Base-by-base conservation (phyloP, 805 yeast genomes). In the Priceomyces fermenticarens region DNA sequence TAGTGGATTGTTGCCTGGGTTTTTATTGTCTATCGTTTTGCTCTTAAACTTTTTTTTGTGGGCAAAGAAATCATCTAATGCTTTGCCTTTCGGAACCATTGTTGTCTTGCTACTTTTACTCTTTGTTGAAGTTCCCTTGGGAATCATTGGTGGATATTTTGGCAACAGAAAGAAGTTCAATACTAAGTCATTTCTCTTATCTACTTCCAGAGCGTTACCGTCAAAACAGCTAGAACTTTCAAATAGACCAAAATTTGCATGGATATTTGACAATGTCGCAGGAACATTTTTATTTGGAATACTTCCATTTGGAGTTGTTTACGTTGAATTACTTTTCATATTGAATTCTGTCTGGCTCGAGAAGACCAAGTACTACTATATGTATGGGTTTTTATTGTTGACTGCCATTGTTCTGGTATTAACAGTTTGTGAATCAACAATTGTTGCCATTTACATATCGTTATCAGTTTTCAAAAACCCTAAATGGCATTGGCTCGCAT, bases 401-500 rank as follows among this genome's bases (percentile, higher is more conserved):
- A 83, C 88, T 3, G 71, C 81, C 26, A 44, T 79, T 4, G 63
- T 87, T 33, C 67, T 86, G 28, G 62, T 79, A 33, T 67, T 85
- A 28, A 80, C 85, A 10, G 80, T 86, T 14, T 65, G 79, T 30
- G 95, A 88, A 59, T 77, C 85, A 39, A 78, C 90, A 7, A 72
- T 88, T 16, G 78, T 88, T 32, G 80, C 85, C 4, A 73, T 83
- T 8, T 88, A 83, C 54, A 55, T 84, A 32, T 73, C 83, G 33
- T 68, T 88, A 52, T 58, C 69, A 2, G 70, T 72, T 15, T 66
- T 76, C 49, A 77, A 75, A 38, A 75, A 77, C 54, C 76, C 77
- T 37, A 65, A 73, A 49, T 89, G 96, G 96, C 87, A 86, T 56
- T 88, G 96, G 96, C 72, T 82, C 49, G 70, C 88, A 10, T 88